Conservation (phyloP, 2,329 filamentous ascomycete species). For the Didymella pomorum region DNA sequence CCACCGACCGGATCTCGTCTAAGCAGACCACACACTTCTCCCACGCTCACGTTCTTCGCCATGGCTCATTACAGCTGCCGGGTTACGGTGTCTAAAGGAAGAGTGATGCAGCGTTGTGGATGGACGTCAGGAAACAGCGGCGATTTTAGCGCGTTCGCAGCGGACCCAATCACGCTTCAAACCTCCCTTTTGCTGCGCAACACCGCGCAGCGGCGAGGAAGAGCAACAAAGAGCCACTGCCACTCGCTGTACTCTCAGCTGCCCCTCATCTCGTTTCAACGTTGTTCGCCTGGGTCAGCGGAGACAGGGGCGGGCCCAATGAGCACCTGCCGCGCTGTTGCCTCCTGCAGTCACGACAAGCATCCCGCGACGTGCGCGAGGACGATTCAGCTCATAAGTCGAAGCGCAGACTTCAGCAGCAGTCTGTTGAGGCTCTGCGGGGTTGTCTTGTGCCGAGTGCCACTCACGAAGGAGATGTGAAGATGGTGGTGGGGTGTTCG, state of each 20-base stretch:
- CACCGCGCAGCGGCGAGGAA: slow-evolving; percentile 23
- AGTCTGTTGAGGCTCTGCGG: slow-evolving; percentile 8
- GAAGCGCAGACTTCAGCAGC: not conserved
- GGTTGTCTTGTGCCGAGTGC: not conserved
- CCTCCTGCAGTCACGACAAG: slow-evolving; percentile 28
- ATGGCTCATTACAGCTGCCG: slow-evolving; percentile 34
- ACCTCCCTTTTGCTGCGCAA: slow-evolving; percentile 26
- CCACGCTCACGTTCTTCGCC: slow-evolving; percentile 16
- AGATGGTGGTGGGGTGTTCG: slow-evolving; percentile 1
- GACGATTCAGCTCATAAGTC: slow-evolving; percentile 25
- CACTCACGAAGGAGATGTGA: not conserved
- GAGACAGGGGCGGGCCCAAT: slow-evolving; percentile 32
- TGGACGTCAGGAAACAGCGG: slow-evolving; percentile 37
- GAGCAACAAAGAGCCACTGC: slow-evolving; percentile 25
- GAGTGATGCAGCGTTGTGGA: slow-evolving; percentile 38
- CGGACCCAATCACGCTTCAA: slow-evolving; percentile 35
- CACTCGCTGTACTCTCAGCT: slow-evolving; percentile 34
- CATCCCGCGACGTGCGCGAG: slow-evolving; percentile 24
- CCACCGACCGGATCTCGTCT: slow-evolving; percentile 19
- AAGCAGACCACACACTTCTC: slow-evolving; percentile 28
- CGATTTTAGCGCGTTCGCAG: slow-evolving; percentile 31
- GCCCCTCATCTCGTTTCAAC: slow-evolving; percentile 42
- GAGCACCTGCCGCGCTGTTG: slow-evolving; percentile 28
- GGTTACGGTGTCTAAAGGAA: slow-evolving; percentile 30
- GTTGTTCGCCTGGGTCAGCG: slow-evolving; percentile 18